Evolutionary conservation across 768 basidiomycete species (phyloP), one percentile per base, ranked within the genome.

Genomic region (Tephrocybe sp.): DNA sequence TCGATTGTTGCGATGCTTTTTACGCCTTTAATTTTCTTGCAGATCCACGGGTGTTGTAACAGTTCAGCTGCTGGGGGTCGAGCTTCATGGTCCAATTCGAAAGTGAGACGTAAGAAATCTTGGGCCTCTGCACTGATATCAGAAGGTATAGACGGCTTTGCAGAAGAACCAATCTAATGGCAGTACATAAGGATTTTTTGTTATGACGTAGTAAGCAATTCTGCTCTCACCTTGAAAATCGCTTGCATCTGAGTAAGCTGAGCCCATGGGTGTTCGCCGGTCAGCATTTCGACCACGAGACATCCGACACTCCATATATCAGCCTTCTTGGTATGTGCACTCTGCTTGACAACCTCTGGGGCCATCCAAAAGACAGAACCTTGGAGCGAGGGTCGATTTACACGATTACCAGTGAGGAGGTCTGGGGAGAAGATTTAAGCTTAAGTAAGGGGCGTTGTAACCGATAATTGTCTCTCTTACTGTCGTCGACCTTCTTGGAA

Each of bases 341-440:
- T 93, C 72, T 99, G 97, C 63, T 95, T 95, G 52, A 98, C 97
- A 16, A 98, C 93, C 68, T 98, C 96, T 0, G 96, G 96, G 0
- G 96, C 96, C 96, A 98, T 98, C 96, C 96, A 98, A 70, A 97
- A 98, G 10, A 98, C 95, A 1, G 94, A 97, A 2, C 97, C 97
- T 67, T 98, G 97, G 5, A 98, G 72, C 1, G 97, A 98, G 4
- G 93, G 91, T 6, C 97, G 79, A 64, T 98, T 87, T 39, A 85
- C 79, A 19, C 87, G 84, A 50, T 87, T 84, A 10, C 85, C 85
- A 19, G 71, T 69, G 39, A 79, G 54, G 32, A 78, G 65, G 62
- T 74, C 75, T 78, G 49, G 11, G 16, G 10, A 43, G 42, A 5
- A 49, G n/a, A n/a, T n/a, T n/a, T n/a, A n/a, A 43, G 51, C 2